Evolutionary conservation across 805 yeast species (phyloP), one percentile per base, ranked within the genome.

Genomic region (Zygosaccharomyces bisporus): DNA sequence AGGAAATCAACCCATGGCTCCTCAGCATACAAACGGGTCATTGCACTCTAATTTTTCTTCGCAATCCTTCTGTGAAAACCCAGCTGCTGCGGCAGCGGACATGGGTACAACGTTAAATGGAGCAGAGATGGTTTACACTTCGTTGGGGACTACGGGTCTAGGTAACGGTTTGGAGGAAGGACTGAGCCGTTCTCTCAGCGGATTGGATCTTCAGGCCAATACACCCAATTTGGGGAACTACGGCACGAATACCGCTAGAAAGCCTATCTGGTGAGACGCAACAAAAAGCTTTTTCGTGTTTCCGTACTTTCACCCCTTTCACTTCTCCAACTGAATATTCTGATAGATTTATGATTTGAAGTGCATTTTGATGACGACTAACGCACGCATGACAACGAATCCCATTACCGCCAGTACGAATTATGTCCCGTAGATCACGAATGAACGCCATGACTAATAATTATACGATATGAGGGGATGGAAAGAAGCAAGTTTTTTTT

Each of bases 11-110:
- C 43, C 48, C 21, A 44, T 58, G 31, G 46, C 46, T 16, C 59
- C 67, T 5, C 69, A 65, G 44, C 55, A 63, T 35, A 64, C 68
- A 4, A 57, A 61, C 39, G 66, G 67, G 3, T 62, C 67, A 2
- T 49, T 60, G 4, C 67, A 64, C 32, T 63, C 69, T 1, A 61
- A 61, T 39, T 59, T 55, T 27, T 63, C 68, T 2, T 35, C 55
- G 14, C 66, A 63, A 20, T 63, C 69, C 6, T 57, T 45, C 36
- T 60, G 55, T 42, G 64, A 58, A 30, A 37, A 37, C 21, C 40
- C 40, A 6, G 6, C 25, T 25, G 33, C 32, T 8, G 8, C 32
- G 14, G 29, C 31, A 12, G 13, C 39, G 6, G 60, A 53, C 17
- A 43, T 40, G 14, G 32, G 37, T 16, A 27, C 49, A 3, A 18